phyloP scores from a whole-genome alignment of 106 monocot species.

The Dactylorhiza incarnata region DNA sequence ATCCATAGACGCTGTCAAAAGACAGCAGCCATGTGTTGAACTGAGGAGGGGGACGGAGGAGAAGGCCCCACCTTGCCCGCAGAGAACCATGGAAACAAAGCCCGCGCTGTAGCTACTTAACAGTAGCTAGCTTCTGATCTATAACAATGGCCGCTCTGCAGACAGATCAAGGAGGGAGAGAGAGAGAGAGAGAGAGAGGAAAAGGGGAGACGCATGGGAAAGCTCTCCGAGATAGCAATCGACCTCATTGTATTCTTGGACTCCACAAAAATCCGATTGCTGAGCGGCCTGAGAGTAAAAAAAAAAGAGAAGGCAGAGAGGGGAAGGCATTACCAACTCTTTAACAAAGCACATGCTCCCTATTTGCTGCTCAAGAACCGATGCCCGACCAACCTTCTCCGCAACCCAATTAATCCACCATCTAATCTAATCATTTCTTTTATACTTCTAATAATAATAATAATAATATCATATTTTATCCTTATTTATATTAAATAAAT shows the following conservation, averaged over 20 bases:
- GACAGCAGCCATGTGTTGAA: conserved; percentile 5
- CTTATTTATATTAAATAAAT: too few species aligned
- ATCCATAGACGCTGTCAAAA: conserved; percentile 26
- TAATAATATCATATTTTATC: too few species aligned
- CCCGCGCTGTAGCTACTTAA: neutral
- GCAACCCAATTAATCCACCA: neutral
- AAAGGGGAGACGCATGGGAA: neutral
- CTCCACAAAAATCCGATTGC: neutral
- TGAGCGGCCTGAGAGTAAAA: neutral
- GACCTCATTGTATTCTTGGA: neutral
- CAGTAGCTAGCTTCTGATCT: neutral
- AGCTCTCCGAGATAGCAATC: neutral
- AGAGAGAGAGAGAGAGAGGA: neutral
- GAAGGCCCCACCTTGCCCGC: neutral
- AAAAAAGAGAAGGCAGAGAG: neutral
- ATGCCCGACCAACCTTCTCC: conserved; percentile 1
- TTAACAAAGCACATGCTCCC: neutral
- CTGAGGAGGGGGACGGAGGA: conserved; percentile 8
- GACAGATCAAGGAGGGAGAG: neutral
- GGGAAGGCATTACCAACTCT: too few species aligned
- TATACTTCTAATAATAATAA: too few species aligned
- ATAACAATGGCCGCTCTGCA: neutral
- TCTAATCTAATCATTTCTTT: neutral
- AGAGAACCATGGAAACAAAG: neutral
- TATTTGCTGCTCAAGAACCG: neutral